Evolutionary conservation across 106 monocot species (phyloP).

Genomic region (Phalaenopsis aphrodite): DNA sequence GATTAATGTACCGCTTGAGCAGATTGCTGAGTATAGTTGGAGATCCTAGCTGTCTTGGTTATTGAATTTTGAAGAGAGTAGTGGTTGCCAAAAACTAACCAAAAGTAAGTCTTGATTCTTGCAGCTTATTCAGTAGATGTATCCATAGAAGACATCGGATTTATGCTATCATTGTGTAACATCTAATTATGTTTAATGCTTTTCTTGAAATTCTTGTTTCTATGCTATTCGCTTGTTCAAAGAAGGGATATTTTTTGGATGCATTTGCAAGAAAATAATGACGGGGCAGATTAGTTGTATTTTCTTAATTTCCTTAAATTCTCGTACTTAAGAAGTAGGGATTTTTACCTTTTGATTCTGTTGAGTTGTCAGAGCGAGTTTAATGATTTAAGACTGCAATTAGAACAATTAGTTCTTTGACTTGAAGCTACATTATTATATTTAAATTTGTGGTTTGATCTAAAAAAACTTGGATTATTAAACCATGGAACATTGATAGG

Average conservation of each 20-base stretch:
- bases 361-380: too few relatives aligned
- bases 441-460: too few relatives aligned
- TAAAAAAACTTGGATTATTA: too few relatives aligned
- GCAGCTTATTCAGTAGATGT: neutral
- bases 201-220: neutral
- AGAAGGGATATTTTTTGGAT: neutral
- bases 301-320: too few relatives aligned
- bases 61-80: conserved; percentile 25
- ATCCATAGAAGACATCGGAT: neutral
- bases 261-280: neutral
- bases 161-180: neutral
- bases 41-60: conserved; percentile 61
- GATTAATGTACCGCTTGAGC: conserved; percentile 69
- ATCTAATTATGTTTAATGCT: neutral
- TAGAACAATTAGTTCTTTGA: too few relatives aligned
- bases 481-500: too few relatives aligned
- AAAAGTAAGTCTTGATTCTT: neutral
- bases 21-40: conserved; percentile 90
- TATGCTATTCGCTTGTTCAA: neutral
- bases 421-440: too few relatives aligned
- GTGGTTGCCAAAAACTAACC: neutral
- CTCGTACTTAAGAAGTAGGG: too few relatives aligned
- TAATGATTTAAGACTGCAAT: too few relatives aligned
- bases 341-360: too few relatives aligned
- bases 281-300: too few relatives aligned